Conservation (phyloP, 192 early-diverging fungal species). For the Coemansia aciculifera region DNA sequence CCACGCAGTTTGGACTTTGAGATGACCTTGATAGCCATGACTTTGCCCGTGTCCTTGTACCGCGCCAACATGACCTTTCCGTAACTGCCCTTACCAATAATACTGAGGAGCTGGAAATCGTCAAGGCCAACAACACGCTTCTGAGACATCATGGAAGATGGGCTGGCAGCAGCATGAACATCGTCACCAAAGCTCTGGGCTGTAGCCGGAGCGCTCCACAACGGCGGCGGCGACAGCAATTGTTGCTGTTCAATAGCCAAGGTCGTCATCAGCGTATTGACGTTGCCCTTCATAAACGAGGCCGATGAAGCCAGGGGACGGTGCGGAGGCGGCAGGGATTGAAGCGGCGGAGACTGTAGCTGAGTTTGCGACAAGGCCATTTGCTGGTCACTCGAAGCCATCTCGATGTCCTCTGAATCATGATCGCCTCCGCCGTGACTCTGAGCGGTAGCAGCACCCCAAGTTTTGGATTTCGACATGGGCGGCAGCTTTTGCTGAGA, state of each 20-base stretch:
- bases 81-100: slow-evolving; percentile 77
- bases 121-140: slow-evolving; percentile 44
- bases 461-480: slow-evolving; percentile 29
- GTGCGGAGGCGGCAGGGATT: background rate
- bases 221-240: slow-evolving; percentile 6
- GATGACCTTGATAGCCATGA: slow-evolving; percentile 74
- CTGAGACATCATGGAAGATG: slow-evolving; percentile 7
- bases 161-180: background rate
- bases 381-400: slow-evolving; percentile 15
- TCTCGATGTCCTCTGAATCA: slow-evolving; percentile 18
- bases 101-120: slow-evolving; percentile 72
- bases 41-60: slow-evolving; percentile 69
- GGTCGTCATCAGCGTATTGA: slow-evolving; percentile 50
- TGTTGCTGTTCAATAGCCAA: slow-evolving; percentile 26
- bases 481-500: slow-evolving; percentile 13
- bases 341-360: slow-evolving; percentile 16
- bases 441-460: slow-evolving; percentile 10
- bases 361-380: slow-evolving; percentile 11
- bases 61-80: slow-evolving; percentile 74
- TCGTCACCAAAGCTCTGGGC: slow-evolving; percentile 20
- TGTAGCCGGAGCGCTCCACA: slow-evolving; percentile 26
- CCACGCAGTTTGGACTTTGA: slow-evolving; percentile 67
- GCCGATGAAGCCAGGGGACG: background rate
- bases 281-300: slow-evolving; percentile 28
- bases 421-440: background rate